Evolutionary conservation across 2,329 filamentous ascomycete genomes (phyloP), one percentile per base, ranked within the genome.

Genomic region (Venturia asperata): DNA sequence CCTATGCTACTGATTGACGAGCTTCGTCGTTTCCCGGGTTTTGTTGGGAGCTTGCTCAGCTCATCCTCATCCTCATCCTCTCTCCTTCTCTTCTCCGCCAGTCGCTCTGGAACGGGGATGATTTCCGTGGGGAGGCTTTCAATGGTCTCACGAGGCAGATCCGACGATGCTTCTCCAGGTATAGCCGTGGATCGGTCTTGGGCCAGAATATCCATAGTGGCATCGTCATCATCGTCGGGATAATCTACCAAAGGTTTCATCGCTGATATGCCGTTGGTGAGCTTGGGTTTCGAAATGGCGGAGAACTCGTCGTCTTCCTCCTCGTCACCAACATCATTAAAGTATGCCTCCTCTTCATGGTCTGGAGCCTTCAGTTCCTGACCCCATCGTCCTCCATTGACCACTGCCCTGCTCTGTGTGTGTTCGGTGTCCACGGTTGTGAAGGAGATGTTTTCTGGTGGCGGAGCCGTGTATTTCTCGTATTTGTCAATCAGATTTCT

Each of bases 31-130:
- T 79, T 78, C 15, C 47, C 47, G 73, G 49, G 61, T 61, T 76
- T 72, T n/a, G 72, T 71, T 19, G 90, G 86, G 70, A 97, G 82
- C 76, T 94, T 96, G 64, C 87, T 87, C n/a, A 97, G 78, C 72
- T 93, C 91, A 69, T 97, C 92, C 65, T 96, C 92, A 58, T 97
- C 93, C 73, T 96, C 92, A 66, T 97, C 93, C 73, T 96, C 92
- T 70, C 94, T 85, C 61, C 93, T 85, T 61, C 93, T 88, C 77
- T 97, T 97, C 74, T 96, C 91, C 0, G 91, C 89, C 21, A 96
- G 77, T 64, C 91, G 84, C 75, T 96, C 91, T 0, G 87, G 89
- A 3, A 88, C 87, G 7, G 74, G 34, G 72, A 58, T 68, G 68
- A 11, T 9, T 67, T 73, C 72, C 52, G 71, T 65, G 64, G 72